Evolutionary conservation across 2,329 filamentous ascomycete species (phyloP).

Genomic region (Sphaerulina populicola): DNA sequence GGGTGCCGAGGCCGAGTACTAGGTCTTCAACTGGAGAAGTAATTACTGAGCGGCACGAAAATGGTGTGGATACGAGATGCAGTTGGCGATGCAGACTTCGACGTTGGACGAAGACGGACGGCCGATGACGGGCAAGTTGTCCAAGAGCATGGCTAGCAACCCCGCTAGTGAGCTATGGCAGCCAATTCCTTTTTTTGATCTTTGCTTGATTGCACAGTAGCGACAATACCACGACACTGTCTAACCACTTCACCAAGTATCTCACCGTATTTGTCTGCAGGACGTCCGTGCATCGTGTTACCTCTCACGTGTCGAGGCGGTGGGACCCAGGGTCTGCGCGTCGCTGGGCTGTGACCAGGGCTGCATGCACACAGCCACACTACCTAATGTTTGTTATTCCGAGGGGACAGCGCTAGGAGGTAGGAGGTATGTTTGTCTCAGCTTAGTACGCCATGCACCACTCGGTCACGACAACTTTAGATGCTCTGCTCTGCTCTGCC

Average conservation of each 20-base stretch:
- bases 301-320: neutral
- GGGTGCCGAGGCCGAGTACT: slow-evolving; percentile 84
- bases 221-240: slow-evolving; percentile 13
- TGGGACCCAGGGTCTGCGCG: neutral
- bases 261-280: neutral
- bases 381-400: neutral
- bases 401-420: slow-evolving; percentile 1
- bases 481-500: neutral
- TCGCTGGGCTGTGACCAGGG: neutral
- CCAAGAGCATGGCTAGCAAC: slow-evolving; percentile 12
- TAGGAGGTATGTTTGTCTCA: slow-evolving; percentile 9
- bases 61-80: neutral
- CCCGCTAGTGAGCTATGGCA: slow-evolving; percentile 9
- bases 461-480: slow-evolving; percentile 1
- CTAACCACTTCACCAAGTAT: neutral
- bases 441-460: slow-evolving; percentile 8
- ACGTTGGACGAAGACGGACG: slow-evolving; percentile 4
- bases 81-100: slow-evolving; percentile 5
- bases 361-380: slow-evolving; percentile 10
- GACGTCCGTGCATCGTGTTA: neutral
- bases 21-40: slow-evolving; percentile 35
- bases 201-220: slow-evolving; percentile 13
- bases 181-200: slow-evolving; percentile 11
- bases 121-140: slow-evolving; percentile 4
- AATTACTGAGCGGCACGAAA: neutral